phyloP scores from a whole-genome alignment of 345 rosid species.

The Alliaria petiolata region DNA sequence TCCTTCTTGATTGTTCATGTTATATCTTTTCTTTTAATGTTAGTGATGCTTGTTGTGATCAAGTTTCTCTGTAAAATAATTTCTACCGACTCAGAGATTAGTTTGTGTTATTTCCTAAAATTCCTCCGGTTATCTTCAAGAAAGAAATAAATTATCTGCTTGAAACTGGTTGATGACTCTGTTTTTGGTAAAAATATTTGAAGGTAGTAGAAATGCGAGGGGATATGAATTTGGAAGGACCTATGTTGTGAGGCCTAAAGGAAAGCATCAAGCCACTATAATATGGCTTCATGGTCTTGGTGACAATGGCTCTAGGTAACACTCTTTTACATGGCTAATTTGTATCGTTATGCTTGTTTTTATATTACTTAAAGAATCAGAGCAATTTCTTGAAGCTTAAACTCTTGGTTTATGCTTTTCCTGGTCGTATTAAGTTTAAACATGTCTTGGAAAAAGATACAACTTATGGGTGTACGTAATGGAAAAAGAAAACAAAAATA shows the following conservation, averaged over 20 bases:
- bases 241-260: constrained; percentile 73
- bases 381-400: neutral
- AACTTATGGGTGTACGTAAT: constrained; percentile 25
- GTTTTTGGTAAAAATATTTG: constrained; percentile 18
- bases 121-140: neutral
- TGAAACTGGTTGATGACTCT: neutral
- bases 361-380: neutral
- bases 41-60: neutral
- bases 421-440: neutral
- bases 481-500: constrained; percentile 8
- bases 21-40: constrained; percentile 7
- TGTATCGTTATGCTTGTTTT: neutral
- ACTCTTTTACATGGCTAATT: neutral
- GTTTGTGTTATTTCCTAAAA: neutral
- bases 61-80: neutral
- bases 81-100: neutral
- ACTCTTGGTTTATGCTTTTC: neutral
- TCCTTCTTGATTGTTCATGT: constrained; percentile 1
- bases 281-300: constrained; percentile 84
- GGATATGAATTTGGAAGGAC: constrained; percentile 75
- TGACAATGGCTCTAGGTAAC: constrained; percentile 71
- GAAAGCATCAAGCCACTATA: constrained; percentile 70
- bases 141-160: neutral
- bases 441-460: constrained; percentile 13
- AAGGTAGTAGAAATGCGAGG: constrained; percentile 60